A percentile compares a stretch with the other conserved stretches of the same genome.
Evolutionary conservation across 1,284 basidiomycete genomes (phyloP).

Genomic region (Puccinia polysora): DNA sequence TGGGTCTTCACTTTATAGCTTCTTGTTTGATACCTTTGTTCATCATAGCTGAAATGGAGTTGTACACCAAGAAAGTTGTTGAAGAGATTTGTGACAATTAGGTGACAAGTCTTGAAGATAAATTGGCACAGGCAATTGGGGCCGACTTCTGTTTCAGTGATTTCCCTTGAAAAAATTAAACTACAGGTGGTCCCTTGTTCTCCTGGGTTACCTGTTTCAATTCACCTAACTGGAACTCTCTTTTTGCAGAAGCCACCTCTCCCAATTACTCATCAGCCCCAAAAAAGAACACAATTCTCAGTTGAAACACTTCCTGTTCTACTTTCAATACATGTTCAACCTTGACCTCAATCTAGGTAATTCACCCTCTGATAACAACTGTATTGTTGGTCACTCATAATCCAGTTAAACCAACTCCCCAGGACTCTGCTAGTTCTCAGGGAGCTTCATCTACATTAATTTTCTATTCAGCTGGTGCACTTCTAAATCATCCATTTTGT

Average conservation of each 20-base stretch:
- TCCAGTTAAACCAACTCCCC: neutral
- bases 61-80: too few species aligned
- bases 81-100: too few species aligned
- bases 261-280: neutral
- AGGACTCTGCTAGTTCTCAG: neutral
- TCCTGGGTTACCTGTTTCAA: neutral
- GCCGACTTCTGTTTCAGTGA: neutral
- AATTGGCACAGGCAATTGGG: slow-evolving; percentile 2
- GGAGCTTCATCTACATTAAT: neutral
- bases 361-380: neutral
- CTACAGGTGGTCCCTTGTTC: neutral
- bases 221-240: neutral
- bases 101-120: too few species aligned
- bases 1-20: too few species aligned
- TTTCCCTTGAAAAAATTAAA: neutral
- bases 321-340: neutral
- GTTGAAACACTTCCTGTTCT: neutral
- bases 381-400: neutral
- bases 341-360: neutral
- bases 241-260: neutral
- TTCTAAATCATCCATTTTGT: neutral
- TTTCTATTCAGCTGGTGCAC: neutral
- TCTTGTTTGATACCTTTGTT: too few species aligned
- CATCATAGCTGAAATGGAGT: too few species aligned
- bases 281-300: neutral